These are phyloP conservation scores for Davidsoniella neocaledoniae DNA, from an alignment of 2,329 filamentous ascomycete genomes.

Conservation along the genomic window DNA sequence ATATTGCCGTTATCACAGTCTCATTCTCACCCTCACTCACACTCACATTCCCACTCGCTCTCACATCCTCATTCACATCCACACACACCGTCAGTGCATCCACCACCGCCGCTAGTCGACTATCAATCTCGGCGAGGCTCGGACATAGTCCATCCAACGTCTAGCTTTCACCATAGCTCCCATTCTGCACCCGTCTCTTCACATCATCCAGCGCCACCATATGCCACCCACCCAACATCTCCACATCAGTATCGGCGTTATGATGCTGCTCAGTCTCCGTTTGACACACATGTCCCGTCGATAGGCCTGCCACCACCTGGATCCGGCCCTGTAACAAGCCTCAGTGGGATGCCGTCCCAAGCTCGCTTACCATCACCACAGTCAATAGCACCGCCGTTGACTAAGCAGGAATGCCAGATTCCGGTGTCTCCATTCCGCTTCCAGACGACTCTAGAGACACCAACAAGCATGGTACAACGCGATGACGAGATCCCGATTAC, in stretches of 20 bases:
- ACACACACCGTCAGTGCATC: not conserved
- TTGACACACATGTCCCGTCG: not conserved
- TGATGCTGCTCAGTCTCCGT: not conserved
- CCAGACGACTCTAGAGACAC: conserved; percentile 76
- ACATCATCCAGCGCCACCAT: not conserved
- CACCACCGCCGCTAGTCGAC: not conserved
- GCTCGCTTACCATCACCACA: not conserved
- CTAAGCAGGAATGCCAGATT: not conserved
- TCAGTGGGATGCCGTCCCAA: not conserved
- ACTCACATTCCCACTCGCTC: conserved; percentile 14
- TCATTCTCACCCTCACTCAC: conserved; percentile 5
- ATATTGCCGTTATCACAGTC: not conserved
- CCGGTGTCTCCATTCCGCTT: conserved; percentile 48
- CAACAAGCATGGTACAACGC: conserved; percentile 89
- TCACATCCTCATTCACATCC: conserved; percentile 13
- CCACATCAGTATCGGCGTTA: conserved; percentile 6
- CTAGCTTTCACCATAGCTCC: not conserved
- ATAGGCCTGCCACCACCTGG: not conserved
- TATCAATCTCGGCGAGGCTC: conserved; percentile 1
- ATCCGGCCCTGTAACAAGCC: not conserved
- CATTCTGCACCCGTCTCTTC: not conserved
- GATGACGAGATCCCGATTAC: conserved; percentile 88
- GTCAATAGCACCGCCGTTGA: not conserved
- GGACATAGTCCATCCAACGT: not conserved
- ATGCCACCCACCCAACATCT: conserved; percentile 3